phyloP scores from a whole-genome alignment of 2,329 filamentous ascomycete genomes.

The Talaromyces islandicus region DNA sequence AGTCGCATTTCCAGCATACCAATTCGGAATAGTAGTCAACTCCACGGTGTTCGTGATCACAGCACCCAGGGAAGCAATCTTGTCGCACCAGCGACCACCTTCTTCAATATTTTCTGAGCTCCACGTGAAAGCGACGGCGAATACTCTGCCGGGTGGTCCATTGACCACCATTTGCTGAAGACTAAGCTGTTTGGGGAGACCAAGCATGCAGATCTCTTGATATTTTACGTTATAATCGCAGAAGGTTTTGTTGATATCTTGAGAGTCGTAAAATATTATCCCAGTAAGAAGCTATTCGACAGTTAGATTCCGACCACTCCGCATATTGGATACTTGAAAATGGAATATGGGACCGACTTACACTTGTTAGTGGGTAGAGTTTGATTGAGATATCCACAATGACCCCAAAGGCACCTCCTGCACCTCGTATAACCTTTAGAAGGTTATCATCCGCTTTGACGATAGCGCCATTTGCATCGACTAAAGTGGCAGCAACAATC shows the following conservation, averaged over 20 bases:
- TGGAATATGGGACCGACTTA: background rate
- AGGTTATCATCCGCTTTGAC: conserved; percentile 33
- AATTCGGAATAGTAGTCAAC: conserved; percentile 14
- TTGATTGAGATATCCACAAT: conserved; percentile 38
- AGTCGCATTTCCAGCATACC: conserved; percentile 13
- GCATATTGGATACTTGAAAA: conserved; percentile 15
- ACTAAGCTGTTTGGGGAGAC: conserved; percentile 15
- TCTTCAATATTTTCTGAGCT: conserved; percentile 24
- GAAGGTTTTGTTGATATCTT: conserved; percentile 20
- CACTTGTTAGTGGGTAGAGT: conserved; percentile 22
- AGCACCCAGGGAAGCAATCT: conserved; percentile 5
- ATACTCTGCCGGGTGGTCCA: conserved; percentile 22
- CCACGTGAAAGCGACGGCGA: conserved; percentile 27
- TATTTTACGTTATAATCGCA: conserved; percentile 18
- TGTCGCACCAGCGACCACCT: conserved; percentile 22
- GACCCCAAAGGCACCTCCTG: conserved; percentile 35
- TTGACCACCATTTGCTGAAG: conserved; percentile 22
- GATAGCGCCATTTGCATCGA: conserved; percentile 32
- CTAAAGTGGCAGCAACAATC: conserved; percentile 34
- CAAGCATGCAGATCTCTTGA: conserved; percentile 5
- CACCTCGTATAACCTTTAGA: conserved; percentile 35
- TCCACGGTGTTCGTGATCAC: conserved; percentile 7
- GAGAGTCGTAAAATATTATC: conserved; percentile 26
- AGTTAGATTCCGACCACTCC: background rate
- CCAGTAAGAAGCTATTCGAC: conserved; percentile 17